Base-by-base conservation (phyloP, 805 yeast genomes). In the Starmerella apicola region DNA sequence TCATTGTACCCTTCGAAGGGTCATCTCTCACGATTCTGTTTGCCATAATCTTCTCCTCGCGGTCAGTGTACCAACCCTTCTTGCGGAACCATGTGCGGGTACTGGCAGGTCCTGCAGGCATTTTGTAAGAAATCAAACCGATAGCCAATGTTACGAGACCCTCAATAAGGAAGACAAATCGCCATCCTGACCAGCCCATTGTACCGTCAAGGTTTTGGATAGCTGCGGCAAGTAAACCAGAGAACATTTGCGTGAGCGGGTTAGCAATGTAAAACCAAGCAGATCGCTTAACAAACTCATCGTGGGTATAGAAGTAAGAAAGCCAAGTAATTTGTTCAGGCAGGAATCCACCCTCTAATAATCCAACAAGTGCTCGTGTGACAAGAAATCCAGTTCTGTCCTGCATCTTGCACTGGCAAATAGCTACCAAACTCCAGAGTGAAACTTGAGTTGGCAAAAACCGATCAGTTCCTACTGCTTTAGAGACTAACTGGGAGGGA, bases 261-360 rank as follows among this genome's bases (percentile, higher is more conserved):
- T 67, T 62, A 3, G 78, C 66, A 18, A 73, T 65, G 69, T 78
- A 78, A 53, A 78, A 77, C 49, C 66, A 66, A 0, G 80, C 69
- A 22, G 77, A 59, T 39, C 84, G 61, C 19, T 73, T 55, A 1
- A 81, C 65, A 15, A 78, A 61, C 55, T 79, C 84, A 22, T 63
- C 55, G 23, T 70, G 53, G 8, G 74, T 78, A 59, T 71, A 79
- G 58, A 77, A 78, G 56, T 76, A 78, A 2, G 78, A 70, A 56
- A 78, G 60, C 74, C 78, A 78, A 35, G 77, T 58, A 40, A 72
- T 67, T 25, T 71, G 59, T 49, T 77, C 83, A 25, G 80, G 77
- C 39, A 79, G 76, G 43, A 76, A 76, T 0, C 84, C 83, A 41
- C 83, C 83, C 54, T 78, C 77, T n/a, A 72, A 58, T 6, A 68